Evolutionary conservation across 1,139 yeast genomes (phyloP), one percentile per base, ranked within the genome.

Genomic region (Scheffersomyces insectosa): DNA sequence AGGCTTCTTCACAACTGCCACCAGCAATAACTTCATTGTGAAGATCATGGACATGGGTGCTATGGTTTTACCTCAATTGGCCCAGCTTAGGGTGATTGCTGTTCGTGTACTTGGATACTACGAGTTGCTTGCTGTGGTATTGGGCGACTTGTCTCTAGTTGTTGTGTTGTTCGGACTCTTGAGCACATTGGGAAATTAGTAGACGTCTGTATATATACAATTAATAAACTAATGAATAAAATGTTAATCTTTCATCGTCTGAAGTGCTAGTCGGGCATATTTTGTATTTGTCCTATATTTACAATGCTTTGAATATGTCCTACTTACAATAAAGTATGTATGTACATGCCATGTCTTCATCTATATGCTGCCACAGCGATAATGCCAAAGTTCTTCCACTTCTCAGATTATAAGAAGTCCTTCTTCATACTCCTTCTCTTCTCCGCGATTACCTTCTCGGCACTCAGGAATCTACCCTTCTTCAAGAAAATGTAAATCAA

Each of bases 361-460:
- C 25, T 20, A 20, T 6, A 20, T 20, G 25, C 25, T 5, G 6
- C 25, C 8, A 20, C 6, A 20, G 25, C 25, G 8, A 20, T 20
- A 20, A 20, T 7, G 6, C 25, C 25, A 20, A 5, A 7, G 25
- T 2, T 20, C 8, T 8, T 20, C 25, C 25, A 20, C 8, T 20
- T 2, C 25, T 20, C 25, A 20, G 25, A 20, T 20, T 4, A 20
- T 20, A 20, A 6, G 25, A 20, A 20, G 8, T 20, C 25, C 25
- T 20, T 20, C 25, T 20, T 62, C 75, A 69, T 70, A 43, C 70
- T 69, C 43, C 55, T 60, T 45, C 71, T 62, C 58, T 73, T 74
- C 11, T 76, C 77, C 28, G 63, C 72, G 33, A 74, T 58, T 12
- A 72, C 55, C 56, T 62, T 67, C 32, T 74, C 78, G 4, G 78